Percentiles rank a stretch among this genome's conserved stretches.
phyloP scores from a whole-genome alignment of 345 rosid genomes.

The Hevea brasiliensis region DNA sequence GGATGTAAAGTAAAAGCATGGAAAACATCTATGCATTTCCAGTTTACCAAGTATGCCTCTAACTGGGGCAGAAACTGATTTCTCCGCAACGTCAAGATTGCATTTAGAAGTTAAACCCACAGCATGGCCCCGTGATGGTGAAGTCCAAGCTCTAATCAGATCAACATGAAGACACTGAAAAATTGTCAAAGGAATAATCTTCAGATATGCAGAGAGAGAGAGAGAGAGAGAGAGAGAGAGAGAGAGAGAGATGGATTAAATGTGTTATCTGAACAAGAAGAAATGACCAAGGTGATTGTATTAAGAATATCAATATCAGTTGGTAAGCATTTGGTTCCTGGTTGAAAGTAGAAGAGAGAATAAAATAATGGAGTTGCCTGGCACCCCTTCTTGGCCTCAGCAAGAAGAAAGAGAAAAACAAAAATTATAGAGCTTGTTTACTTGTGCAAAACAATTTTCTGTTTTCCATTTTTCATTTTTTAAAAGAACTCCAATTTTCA shows the following conservation, averaged over 20 bases:
- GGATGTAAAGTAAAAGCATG: not conserved
- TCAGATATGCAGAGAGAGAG: not conserved
- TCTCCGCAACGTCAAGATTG: conserved; percentile 17
- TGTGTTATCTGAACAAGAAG: not conserved
- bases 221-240: no score
- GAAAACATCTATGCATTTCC: conserved; percentile 9
- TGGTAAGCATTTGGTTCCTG: not conserved
- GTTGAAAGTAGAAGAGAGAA: not conserved
- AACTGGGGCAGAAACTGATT: conserved; percentile 30
- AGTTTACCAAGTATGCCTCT: conserved; percentile 38
- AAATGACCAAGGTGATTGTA: not conserved
- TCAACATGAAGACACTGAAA: conserved; percentile 49
- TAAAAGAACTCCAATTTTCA: no score
- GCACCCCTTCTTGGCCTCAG: not conserved
- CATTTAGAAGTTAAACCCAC: conserved; percentile 29
- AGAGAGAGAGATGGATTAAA: no score
- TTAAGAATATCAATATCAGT: not conserved
- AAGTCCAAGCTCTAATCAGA: conserved; percentile 39
- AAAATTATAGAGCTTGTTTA: not conserved
- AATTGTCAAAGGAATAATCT: conserved; percentile 12
- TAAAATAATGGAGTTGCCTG: not conserved
- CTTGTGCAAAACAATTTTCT: no score
- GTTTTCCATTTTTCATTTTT: no score
- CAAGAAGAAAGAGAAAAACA: not conserved
- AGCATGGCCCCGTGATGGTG: conserved; percentile 24